phyloP scores from a whole-genome alignment of 768 basidiomycete genomes.

The Psilocybe cubensis region DNA sequence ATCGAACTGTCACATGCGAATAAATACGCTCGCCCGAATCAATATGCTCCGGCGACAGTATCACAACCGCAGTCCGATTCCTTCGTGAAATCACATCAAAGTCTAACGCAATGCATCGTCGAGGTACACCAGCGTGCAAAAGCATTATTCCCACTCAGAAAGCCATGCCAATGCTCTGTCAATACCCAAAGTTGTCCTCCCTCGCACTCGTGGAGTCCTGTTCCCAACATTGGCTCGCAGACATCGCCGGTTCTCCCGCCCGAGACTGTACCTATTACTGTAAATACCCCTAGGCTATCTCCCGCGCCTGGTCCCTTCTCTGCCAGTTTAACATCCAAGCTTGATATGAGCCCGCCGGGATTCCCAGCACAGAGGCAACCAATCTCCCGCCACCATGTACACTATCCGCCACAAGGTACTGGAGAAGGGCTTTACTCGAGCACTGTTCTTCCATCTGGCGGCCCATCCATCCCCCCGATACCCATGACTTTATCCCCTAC shows the following conservation, averaged over 20 bases:
- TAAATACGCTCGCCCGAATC: constrained; percentile 11
- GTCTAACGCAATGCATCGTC: constrained; percentile 48
- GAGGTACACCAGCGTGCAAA: constrained; percentile 50
- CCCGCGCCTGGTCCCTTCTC: constrained; percentile 8
- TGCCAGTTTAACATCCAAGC: neutral
- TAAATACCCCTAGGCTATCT: constrained; percentile 15
- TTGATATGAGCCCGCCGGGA: neutral
- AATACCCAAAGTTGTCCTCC: constrained; percentile 37
- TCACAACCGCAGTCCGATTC: constrained; percentile 34
- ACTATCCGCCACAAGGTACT: constrained; percentile 8
- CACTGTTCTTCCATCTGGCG: constrained; percentile 32
- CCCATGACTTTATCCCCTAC: constrained; percentile 27
- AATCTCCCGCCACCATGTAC: constrained; percentile 10
- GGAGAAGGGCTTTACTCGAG: constrained; percentile 34
- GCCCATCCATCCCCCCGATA: constrained; percentile 29
- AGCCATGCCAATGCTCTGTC: constrained; percentile 45
- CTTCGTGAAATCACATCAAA: constrained; percentile 43
- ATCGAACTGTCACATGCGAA: constrained; percentile 10
- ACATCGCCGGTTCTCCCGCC: constrained; percentile 42
- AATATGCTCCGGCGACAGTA: constrained; percentile 19
- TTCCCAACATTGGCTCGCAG: constrained; percentile 32
- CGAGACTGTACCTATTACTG: constrained; percentile 8
- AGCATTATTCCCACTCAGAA: constrained; percentile 44
- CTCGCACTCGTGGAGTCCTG: constrained; percentile 49
- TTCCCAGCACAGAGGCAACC: constrained; percentile 9